Evolutionary conservation across 257 asterid species (phyloP).

Genomic region (Pogostemon cablin): DNA sequence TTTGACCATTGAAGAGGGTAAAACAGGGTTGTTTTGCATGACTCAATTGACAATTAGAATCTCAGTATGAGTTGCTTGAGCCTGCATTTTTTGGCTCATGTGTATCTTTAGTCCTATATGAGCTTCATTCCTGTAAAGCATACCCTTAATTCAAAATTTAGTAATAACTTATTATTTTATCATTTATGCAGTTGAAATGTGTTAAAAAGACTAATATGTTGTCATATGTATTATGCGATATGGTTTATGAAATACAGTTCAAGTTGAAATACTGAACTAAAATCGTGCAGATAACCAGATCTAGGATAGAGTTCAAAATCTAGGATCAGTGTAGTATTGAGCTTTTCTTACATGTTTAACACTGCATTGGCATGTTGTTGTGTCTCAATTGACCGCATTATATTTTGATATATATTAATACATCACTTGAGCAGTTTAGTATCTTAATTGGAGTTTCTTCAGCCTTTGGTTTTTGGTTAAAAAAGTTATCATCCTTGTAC

Average conservation of each 20-base stretch:
- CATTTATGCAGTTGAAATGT: neutral
- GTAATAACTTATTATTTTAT: neutral
- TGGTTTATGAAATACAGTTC: neutral
- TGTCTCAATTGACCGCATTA: neutral
- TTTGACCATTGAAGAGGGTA: neutral
- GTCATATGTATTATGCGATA: neutral
- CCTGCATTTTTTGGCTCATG: neutral
- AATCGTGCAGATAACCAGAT: neutral
- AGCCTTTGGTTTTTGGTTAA: constrained; percentile 9
- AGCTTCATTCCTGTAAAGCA: neutral
- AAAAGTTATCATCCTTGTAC: neutral
- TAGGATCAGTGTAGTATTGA: neutral
- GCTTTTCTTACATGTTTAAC: neutral
- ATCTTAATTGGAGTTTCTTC: neutral
- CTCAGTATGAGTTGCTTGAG: neutral
- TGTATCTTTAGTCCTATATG: neutral
- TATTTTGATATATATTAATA: neutral
- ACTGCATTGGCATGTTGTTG: neutral
- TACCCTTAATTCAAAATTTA: neutral
- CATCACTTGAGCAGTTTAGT: constrained; percentile 15
- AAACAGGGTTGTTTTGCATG: neutral
- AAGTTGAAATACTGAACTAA: neutral
- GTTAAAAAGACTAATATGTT: constrained; percentile 1
- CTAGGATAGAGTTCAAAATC: constrained; percentile 11
- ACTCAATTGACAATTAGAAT: neutral